Conservation (phyloP, 768 basidiomycete genomes). For the Rubroboletus satanas region DNA sequence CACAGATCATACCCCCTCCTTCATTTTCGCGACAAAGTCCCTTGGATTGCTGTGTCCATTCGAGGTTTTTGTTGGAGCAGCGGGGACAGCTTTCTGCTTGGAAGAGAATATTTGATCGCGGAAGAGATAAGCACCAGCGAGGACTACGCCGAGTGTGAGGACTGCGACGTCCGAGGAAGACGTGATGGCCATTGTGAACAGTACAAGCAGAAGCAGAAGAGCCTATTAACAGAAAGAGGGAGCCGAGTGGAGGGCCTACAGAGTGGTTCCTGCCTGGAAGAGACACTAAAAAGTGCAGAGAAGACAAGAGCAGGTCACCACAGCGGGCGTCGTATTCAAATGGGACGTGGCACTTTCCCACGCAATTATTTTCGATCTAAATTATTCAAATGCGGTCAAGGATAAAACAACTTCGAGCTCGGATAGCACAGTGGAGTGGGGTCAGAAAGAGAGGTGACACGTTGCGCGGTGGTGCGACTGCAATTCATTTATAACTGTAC, state of each 20-base stretch:
- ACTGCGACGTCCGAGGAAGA: slow-evolving; percentile 72
- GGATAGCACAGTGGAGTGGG: not conserved
- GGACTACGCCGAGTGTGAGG: slow-evolving; percentile 66
- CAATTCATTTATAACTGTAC: not conserved
- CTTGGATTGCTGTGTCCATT: slow-evolving; percentile 85
- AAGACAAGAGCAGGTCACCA: slow-evolving; percentile 15
- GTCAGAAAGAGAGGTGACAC: not conserved
- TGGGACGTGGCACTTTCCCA: slow-evolving; percentile 42
- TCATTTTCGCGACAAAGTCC: slow-evolving; percentile 94
- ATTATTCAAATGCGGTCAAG: slow-evolving; percentile 18
- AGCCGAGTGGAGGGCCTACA: not conserved
- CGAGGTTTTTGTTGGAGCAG: slow-evolving; percentile 39
- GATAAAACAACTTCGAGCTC: not conserved
- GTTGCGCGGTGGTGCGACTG: not conserved
- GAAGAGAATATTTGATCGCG: slow-evolving; percentile 73
- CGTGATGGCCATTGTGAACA: slow-evolving; percentile 49
- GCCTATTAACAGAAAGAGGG: not conserved
- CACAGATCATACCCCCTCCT: slow-evolving; percentile 67
- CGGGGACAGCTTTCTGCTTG: slow-evolving; percentile 54
- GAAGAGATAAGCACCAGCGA: slow-evolving; percentile 80
- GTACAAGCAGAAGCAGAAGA: not conserved
- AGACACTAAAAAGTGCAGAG: slow-evolving; percentile 1
- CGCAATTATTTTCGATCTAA: slow-evolving; percentile 23
- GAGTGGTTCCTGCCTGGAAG: not conserved
- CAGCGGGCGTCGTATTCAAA: slow-evolving; percentile 12